These are phyloP conservation scores for Serpula lacrymans DNA, from an alignment of 768 basidiomycete genomes.

Conservation along the genomic window DNA sequence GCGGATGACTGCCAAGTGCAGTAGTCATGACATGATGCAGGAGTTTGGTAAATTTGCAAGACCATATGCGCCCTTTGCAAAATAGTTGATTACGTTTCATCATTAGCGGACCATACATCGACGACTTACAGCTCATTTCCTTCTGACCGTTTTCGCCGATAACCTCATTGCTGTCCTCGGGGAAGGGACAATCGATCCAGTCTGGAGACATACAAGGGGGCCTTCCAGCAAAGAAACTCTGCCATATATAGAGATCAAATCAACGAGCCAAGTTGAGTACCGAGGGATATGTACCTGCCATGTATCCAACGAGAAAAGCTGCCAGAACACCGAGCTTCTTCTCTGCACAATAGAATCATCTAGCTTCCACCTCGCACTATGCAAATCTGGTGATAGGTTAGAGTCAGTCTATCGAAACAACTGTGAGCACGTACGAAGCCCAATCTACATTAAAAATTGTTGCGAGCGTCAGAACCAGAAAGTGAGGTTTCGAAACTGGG, in stretches of 20 bases:
- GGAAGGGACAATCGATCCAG: constrained; percentile 57
- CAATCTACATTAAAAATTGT: no score
- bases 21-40: constrained; percentile 48
- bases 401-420: neutral
- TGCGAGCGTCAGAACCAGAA: no score
- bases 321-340: constrained; percentile 63
- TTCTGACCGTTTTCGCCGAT: constrained; percentile 30
- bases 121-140: constrained; percentile 41
- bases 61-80: constrained; percentile 52
- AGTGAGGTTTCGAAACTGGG: neutral
- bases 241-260: neutral
- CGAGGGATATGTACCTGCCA: constrained; percentile 43
- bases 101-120: neutral
- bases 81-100: neutral
- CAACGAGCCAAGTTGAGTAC: neutral
- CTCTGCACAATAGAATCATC: constrained; percentile 39
- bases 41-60: constrained; percentile 50
- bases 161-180: constrained; percentile 39
- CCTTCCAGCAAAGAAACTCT: constrained; percentile 64
- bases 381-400: constrained; percentile 42
- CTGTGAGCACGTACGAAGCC: constrained; percentile 42
- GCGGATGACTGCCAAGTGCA: constrained; percentile 50
- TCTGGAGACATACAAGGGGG: constrained; percentile 51
- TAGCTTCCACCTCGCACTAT: constrained; percentile 59
- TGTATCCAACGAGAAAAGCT: constrained; percentile 61